These are phyloP conservation scores for Tothia fuscella DNA, from an alignment of 2,329 filamentous ascomycete genomes.

Conservation along the genomic window DNA sequence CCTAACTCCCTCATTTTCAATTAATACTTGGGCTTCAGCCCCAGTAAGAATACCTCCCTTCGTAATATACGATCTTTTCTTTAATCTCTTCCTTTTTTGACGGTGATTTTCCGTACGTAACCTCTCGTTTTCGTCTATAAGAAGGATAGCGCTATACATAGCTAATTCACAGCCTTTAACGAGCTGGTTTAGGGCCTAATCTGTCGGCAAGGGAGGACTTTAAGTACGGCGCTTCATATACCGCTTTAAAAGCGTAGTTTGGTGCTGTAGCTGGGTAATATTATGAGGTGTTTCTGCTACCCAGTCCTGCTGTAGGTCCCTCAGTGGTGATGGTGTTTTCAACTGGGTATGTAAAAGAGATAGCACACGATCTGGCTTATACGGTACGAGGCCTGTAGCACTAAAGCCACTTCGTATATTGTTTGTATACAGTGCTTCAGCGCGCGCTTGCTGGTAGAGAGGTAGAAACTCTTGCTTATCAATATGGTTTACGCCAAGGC, in stretches of 20 bases:
- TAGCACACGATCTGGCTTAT: not conserved
- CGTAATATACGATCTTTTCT: no score
- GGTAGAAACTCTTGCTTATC: constrained; percentile 4
- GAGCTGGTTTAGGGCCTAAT: not conserved
- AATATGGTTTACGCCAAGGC: constrained; percentile 5
- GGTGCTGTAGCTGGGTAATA: not conserved
- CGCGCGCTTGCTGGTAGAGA: not conserved
- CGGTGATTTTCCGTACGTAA: not conserved
- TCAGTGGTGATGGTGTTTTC: not conserved
- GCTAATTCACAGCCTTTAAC: not conserved
- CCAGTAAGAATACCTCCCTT: no score
- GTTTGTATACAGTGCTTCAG: not conserved
- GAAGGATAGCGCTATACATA: not conserved
- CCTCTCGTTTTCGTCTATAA: not conserved
- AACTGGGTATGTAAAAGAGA: not conserved
- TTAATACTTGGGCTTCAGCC: not conserved
- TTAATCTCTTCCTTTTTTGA: no score
- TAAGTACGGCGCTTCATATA: not conserved
- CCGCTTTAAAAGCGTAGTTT: not conserved
- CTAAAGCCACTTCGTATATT: not conserved
- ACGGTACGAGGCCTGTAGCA: not conserved
- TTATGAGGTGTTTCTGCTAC: not conserved
- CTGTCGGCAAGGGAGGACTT: no score
- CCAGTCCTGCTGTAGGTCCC: not conserved
- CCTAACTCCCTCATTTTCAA: not conserved